Evolutionary conservation across 495 filamentous ascomycete species (phyloP), one percentile per base, ranked within the genome.

Genomic region (Evernia prunastri): DNA sequence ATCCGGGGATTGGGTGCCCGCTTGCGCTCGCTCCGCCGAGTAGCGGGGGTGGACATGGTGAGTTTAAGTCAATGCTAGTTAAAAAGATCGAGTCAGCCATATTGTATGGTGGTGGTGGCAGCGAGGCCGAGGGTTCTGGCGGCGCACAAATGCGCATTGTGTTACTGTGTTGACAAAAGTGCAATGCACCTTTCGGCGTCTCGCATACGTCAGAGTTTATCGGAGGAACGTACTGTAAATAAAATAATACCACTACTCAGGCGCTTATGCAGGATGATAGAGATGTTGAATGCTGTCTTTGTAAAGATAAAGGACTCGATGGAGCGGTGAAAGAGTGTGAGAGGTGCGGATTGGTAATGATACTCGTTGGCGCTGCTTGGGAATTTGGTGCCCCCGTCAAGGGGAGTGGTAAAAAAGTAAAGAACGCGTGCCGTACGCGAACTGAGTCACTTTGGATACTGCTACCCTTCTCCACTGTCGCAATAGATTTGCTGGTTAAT

Each of bases 1-100:
- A 57, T 59, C 33, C 69, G 69, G 58, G 65, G 66, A 37, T 68
- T 66, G 29, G 68, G 65, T 51, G 60, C 54, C 63, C 67, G 69
- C 64, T 71, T 71, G 54, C 68, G 69, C 56, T 66, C 63, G 59
- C 66, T 68, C 35, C 66, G 63, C 66, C 66, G 62, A 53, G 64
- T 64, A 27, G 61, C 61, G 53, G 61, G 61, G 36, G 62, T 56
- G 18, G 63, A 63, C 63, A 68, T 65, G 43, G 58, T 59, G n/a
- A 60, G 18, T 2, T 51, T 35, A 31, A 27, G 36, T 40, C 62
- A 53, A 36, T 59, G 42, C 56, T 59, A n/a, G 25, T 53, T 13
- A 40, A 40, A 17, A 3, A 27, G 15, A 59, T 51, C 0, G 35
- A 49, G 42, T 58, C 33, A 58, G 56, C n/a, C 42, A 31, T 20